Evolutionary conservation across 495 filamentous ascomycete species (phyloP).

Genomic region (Aspergillus carlsbadensis): DNA sequence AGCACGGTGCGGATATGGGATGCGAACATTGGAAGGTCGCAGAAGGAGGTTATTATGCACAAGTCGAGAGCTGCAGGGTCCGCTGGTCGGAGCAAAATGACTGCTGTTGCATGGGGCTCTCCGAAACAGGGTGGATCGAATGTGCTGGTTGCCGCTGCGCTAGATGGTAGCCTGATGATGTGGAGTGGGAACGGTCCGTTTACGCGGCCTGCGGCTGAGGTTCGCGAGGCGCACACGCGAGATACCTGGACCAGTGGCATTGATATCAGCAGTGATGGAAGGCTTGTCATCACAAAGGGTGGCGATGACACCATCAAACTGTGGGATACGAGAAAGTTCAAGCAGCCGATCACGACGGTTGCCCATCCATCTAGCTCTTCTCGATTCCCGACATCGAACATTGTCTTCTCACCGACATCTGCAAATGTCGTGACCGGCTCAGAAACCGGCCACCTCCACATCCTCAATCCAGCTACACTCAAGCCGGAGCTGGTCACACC

Average conservation of each 20-base stretch:
- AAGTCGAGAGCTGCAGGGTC: conserved; percentile 84
- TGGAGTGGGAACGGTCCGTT: conserved; percentile 88
- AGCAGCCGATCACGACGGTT: conserved; percentile 76
- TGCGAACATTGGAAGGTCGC: conserved; percentile 77
- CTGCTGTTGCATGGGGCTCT: conserved; percentile 84
- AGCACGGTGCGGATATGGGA: conserved; percentile 97
- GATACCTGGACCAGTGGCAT: conserved; percentile 92
- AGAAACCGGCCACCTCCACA: conserved; percentile 80
- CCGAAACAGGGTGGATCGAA: conserved; percentile 72
- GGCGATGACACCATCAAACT: conserved; percentile 87
- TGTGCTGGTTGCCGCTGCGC: conserved; percentile 79
- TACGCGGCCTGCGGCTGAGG: conserved; percentile 79
- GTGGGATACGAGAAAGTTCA: conserved; percentile 98
- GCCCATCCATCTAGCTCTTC: conserved; percentile 77
- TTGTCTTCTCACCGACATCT: conserved; percentile 81
- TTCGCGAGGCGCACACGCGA: conserved; percentile 76
- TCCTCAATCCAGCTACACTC: conserved; percentile 88
- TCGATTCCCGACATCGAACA: conserved; percentile 80
- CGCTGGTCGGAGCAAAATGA: conserved; percentile 91
- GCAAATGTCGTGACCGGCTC: conserved; percentile 88
- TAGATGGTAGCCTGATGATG: conserved; percentile 91
- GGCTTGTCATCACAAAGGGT: conserved; percentile 83
- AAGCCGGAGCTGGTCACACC: conserved; percentile 79
- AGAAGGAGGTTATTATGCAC: conserved; percentile 92
- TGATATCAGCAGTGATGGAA: conserved; percentile 88